These are phyloP conservation scores for Exophiala dermatitidis DNA, from an alignment of 2,329 filamentous ascomycete species.

Conservation along the genomic window DNA sequence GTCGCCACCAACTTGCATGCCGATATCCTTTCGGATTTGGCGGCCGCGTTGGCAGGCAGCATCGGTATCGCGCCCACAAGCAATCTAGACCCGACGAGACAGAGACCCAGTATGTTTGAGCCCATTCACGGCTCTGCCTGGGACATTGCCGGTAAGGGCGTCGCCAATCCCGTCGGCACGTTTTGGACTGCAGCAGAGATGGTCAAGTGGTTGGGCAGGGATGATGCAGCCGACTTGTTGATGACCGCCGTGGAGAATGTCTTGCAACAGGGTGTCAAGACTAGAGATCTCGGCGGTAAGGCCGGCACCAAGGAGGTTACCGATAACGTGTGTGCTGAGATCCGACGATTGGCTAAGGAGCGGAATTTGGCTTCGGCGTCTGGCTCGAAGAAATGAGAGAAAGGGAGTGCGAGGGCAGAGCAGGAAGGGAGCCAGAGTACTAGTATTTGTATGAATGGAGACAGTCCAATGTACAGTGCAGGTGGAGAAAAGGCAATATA, in stretches of 20 bases:
- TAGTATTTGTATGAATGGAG: background rate
- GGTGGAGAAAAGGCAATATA: no score
- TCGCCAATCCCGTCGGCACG: slow-evolving; percentile 79
- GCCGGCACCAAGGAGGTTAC: slow-evolving; percentile 54
- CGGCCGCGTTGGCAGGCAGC: slow-evolving; percentile 60
- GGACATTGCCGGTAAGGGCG: slow-evolving; percentile 89
- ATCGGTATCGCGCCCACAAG: slow-evolving; percentile 66
- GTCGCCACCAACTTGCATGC: slow-evolving; percentile 55
- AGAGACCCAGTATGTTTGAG: slow-evolving; percentile 57
- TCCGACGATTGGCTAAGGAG: slow-evolving; percentile 11
- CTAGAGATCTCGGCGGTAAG: slow-evolving; percentile 53
- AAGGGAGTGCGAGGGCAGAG: background rate
- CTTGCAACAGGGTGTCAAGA: slow-evolving; percentile 48
- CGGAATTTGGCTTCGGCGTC: background rate
- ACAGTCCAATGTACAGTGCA: no score
- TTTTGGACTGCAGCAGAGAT: slow-evolving; percentile 66
- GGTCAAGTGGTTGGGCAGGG: slow-evolving; percentile 56
- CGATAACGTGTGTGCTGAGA: slow-evolving; percentile 43
- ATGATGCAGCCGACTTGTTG: slow-evolving; percentile 49
- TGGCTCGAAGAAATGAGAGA: background rate
- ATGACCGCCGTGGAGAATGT: slow-evolving; percentile 57
- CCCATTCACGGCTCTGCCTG: slow-evolving; percentile 74
- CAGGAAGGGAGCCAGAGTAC: background rate
- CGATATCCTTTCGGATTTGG: slow-evolving; percentile 64
- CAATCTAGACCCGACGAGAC: slow-evolving; percentile 58